A percentile compares a stretch with the other conserved stretches of the same genome.
phyloP scores from a whole-genome alignment of 495 filamentous ascomycete species.

The Aspergillus cavernicola region DNA sequence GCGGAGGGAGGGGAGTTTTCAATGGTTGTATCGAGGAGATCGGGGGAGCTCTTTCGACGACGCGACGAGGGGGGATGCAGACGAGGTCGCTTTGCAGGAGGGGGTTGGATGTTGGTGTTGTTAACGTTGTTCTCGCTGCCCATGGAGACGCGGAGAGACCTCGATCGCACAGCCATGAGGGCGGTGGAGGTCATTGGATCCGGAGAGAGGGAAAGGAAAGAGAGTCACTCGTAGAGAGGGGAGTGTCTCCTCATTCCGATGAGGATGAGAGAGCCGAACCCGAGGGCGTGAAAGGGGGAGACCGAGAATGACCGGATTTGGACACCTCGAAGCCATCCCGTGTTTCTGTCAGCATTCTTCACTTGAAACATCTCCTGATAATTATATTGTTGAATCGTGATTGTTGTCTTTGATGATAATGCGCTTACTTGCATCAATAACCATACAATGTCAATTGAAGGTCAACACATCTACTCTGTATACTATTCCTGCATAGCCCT shows the following conservation, averaged over 20 bases:
- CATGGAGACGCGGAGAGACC: slow-evolving; percentile 35
- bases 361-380: too few species aligned
- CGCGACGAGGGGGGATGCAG: slow-evolving; percentile 20
- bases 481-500: slow-evolving; percentile 18
- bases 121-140: slow-evolving; percentile 25
- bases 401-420: too few species aligned
- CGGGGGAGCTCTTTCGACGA: slow-evolving; percentile 38
- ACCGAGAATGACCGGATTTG: slow-evolving; percentile 2
- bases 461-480: too few species aligned
- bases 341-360: slow-evolving; percentile 4
- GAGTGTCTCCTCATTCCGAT: not conserved
- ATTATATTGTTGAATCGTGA: too few species aligned
- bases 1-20: slow-evolving; percentile 4
- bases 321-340: slow-evolving; percentile 6
- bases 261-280: not conserved
- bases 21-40: slow-evolving; percentile 37
- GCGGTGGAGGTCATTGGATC: slow-evolving; percentile 12
- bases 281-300: slow-evolving; percentile 4
- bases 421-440: too few species aligned
- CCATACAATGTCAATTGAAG: too few species aligned
- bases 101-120: slow-evolving; percentile 19
- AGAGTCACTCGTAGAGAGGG: too few species aligned
- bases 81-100: slow-evolving; percentile 32
- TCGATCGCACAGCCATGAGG: slow-evolving; percentile 39
- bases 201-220: not conserved